These are phyloP conservation scores for Linnemannia hyalina DNA, from an alignment of 192 early-diverging fungal species.

Conservation along the genomic window DNA sequence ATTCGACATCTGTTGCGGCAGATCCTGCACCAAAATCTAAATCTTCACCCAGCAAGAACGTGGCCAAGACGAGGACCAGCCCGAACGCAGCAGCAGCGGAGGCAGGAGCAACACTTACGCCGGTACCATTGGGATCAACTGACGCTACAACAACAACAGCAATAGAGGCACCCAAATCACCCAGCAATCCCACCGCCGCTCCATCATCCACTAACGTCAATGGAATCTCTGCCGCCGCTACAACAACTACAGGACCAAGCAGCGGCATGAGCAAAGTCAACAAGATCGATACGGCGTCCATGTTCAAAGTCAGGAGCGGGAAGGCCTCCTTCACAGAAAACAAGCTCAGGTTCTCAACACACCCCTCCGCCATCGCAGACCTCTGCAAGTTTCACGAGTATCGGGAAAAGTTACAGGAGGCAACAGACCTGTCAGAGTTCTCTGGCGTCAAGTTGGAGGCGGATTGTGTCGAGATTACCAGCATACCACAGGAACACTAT, in stretches of 20 bases:
- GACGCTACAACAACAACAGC: background rate
- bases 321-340: conserved; percentile 47
- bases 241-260: background rate
- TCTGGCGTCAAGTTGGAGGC: conserved; percentile 3
- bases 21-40: conserved; percentile 11
- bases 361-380: conserved; percentile 43
- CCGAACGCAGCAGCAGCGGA: background rate
- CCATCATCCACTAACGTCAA: background rate
- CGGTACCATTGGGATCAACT: background rate
- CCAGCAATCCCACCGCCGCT: conserved; percentile 7
- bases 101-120: background rate
- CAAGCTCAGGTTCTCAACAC: conserved; percentile 44
- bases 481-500: conserved; percentile 33
- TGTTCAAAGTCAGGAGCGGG: conserved; percentile 50
- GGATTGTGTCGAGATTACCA: conserved; percentile 35
- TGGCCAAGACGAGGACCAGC: background rate
- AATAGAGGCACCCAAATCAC: conserved; percentile 10
- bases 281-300: conserved; percentile 41
- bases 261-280: conserved; percentile 32
- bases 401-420: conserved; percentile 26
- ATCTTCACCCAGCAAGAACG: background rate
- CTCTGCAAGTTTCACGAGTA: conserved; percentile 48
- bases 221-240: background rate
- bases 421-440: conserved; percentile 8
- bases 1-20: background rate